Evolutionary conservation across 163 green algal species (phyloP).

Genomic region (Trebouxiophyceae sp.): DNA sequence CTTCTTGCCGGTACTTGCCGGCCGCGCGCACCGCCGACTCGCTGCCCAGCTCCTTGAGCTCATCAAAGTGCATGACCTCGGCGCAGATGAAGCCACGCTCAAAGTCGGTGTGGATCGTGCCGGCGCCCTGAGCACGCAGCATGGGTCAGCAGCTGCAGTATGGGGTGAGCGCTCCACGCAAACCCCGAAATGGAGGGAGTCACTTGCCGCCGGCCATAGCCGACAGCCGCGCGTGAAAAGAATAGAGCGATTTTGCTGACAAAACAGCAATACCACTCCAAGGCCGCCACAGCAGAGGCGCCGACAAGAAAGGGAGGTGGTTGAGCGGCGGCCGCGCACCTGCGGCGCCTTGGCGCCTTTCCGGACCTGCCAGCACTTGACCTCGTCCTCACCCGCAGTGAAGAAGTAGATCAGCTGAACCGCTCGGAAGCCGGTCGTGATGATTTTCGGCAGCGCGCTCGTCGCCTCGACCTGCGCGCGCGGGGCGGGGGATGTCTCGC

Average conservation of each 20-base stretch:
- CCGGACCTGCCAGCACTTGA: conserved; percentile 93
- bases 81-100: conserved; percentile 98
- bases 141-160: too few relatives aligned
- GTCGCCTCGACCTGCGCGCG: conserved; percentile 33
- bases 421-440: conserved; percentile 83
- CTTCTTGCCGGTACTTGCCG: conserved; percentile 95
- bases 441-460: conserved; percentile 88
- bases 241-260: too few relatives aligned
- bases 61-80: conserved; percentile 80
- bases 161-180: too few relatives aligned
- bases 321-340: conserved; percentile 14
- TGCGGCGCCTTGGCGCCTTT: conserved; percentile 82
- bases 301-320: too few relatives aligned
- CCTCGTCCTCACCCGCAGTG: conserved; percentile 91
- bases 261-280: too few relatives aligned
- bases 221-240: too few relatives aligned
- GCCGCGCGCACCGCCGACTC: conserved; percentile 63
- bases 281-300: too few relatives aligned
- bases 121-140: conserved; percentile 49
- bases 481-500: too few relatives aligned
- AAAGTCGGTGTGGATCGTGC: conserved; percentile 87
- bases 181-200: too few relatives aligned
- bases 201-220: too few relatives aligned
- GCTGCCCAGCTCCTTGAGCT: conserved; percentile 77
- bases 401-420: conserved; percentile 99